These are phyloP conservation scores for Aspergillus sclerotialis DNA, from an alignment of 2,329 filamentous ascomycete species.

Conservation along the genomic window DNA sequence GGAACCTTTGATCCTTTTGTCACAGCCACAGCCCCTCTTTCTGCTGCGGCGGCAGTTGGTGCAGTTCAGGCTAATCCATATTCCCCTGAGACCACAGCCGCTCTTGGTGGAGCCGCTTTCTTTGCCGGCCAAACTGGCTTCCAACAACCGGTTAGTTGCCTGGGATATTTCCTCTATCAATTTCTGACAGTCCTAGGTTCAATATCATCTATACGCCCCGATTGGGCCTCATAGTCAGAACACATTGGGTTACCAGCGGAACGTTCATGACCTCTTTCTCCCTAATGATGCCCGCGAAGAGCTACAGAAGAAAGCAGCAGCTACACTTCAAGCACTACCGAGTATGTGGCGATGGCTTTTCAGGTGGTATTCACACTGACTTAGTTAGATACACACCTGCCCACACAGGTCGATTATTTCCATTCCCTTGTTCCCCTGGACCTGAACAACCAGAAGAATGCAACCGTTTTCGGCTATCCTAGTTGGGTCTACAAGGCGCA, in stretches of 20 bases:
- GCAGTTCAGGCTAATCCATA: slow-evolving; percentile 65
- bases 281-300: slow-evolving; percentile 82
- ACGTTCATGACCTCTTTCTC: slow-evolving; percentile 86
- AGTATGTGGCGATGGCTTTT: slow-evolving; percentile 43
- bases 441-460: slow-evolving; percentile 69
- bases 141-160: slow-evolving; percentile 54
- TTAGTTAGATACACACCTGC: slow-evolving; percentile 57
- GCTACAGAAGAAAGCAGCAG: slow-evolving; percentile 79
- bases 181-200: slow-evolving; percentile 47
- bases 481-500: slow-evolving; percentile 96
- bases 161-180: background rate
- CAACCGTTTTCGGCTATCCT: slow-evolving; percentile 73
- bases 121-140: slow-evolving; percentile 55
- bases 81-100: slow-evolving; percentile 58
- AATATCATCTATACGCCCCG: slow-evolving; percentile 90
- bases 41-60: slow-evolving; percentile 37
- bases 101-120: slow-evolving; percentile 57
- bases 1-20: slow-evolving; percentile 58
- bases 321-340: slow-evolving; percentile 74
- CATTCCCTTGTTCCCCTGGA: slow-evolving; percentile 89
- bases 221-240: slow-evolving; percentile 76
- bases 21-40: slow-evolving; percentile 50
- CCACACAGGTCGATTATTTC: slow-evolving; percentile 72
- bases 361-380: slow-evolving; percentile 8
- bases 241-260: slow-evolving; percentile 75